Conservation (phyloP, 2,329 filamentous ascomycete species). For the Colletotrichum cordylinicola region DNA sequence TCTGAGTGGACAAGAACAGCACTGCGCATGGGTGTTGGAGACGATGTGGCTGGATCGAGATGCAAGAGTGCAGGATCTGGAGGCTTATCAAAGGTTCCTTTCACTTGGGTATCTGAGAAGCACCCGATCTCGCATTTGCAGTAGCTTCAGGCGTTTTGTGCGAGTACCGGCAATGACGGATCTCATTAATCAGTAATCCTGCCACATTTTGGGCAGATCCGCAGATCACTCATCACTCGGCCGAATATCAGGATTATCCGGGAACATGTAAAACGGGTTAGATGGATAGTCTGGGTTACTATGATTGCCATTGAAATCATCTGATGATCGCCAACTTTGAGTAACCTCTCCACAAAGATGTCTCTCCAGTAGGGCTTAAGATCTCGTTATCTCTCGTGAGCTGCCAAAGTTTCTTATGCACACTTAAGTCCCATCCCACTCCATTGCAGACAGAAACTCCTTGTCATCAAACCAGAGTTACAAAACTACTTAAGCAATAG, state of each 20-base stretch:
- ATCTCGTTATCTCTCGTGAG: neutral
- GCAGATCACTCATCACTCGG: neutral
- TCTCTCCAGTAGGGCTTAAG: neutral
- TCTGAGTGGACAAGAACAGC: neutral
- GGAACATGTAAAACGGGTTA: neutral
- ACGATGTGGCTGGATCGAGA: conserved; percentile 12
- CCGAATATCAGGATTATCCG: neutral
- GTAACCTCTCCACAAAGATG: neutral
- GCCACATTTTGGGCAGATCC: neutral
- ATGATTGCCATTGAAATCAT: neutral
- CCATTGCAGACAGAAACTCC: neutral
- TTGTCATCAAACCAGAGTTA: neutral
- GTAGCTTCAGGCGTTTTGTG: neutral
- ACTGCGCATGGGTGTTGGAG: neutral
- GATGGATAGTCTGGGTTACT: neutral
- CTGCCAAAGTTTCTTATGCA: neutral
- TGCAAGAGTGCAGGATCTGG: conserved; percentile 19
- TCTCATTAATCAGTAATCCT: neutral
- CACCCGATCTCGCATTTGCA: neutral
- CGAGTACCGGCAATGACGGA: neutral
- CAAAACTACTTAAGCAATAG: neutral
- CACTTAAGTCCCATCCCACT: neutral
- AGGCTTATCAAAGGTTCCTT: neutral
- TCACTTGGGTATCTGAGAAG: neutral
- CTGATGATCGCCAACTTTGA: neutral